phyloP scores from a whole-genome alignment of 371 early-diverging fungal species.

The Gilbertella persicaria region DNA sequence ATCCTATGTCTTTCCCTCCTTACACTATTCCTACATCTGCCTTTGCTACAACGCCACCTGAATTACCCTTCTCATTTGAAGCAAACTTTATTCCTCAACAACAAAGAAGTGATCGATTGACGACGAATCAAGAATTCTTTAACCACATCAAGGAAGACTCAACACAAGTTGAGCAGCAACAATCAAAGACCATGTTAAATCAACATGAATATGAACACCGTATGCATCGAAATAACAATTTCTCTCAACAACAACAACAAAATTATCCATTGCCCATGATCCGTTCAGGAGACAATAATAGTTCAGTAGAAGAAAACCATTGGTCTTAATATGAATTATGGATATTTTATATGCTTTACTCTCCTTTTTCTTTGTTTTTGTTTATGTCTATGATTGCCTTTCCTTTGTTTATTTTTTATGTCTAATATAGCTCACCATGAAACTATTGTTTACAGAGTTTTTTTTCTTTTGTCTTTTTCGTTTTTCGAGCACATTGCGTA shows the following conservation, averaged over 20 bases:
- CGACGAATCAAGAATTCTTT: constrained; percentile 4
- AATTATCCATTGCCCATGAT: constrained; percentile 27
- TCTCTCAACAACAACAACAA: constrained; percentile 13
- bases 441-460: no score
- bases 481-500: no score
- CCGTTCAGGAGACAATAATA: constrained; percentile 16
- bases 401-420: background rate
- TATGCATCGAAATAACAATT: constrained; percentile 16
- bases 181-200: constrained; percentile 3
- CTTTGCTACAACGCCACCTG: constrained; percentile 14
- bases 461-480: no score
- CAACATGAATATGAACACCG: constrained; percentile 23
- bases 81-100: constrained; percentile 3
- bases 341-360: no score
- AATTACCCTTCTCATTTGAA: constrained; percentile 18
- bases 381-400: constrained; percentile 1
- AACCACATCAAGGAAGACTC: constrained; percentile 14
- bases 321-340: constrained; percentile 20
- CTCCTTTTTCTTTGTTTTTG: background rate
- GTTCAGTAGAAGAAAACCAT: constrained; percentile 4
- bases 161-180: constrained; percentile 17
- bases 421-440: no score
- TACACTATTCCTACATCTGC: constrained; percentile 20
- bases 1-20: constrained; percentile 19
- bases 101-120: constrained; percentile 2